These are phyloP conservation scores for Aspergillus sp. DNA, from an alignment of 2,329 filamentous ascomycete species.

Conservation along the genomic window DNA sequence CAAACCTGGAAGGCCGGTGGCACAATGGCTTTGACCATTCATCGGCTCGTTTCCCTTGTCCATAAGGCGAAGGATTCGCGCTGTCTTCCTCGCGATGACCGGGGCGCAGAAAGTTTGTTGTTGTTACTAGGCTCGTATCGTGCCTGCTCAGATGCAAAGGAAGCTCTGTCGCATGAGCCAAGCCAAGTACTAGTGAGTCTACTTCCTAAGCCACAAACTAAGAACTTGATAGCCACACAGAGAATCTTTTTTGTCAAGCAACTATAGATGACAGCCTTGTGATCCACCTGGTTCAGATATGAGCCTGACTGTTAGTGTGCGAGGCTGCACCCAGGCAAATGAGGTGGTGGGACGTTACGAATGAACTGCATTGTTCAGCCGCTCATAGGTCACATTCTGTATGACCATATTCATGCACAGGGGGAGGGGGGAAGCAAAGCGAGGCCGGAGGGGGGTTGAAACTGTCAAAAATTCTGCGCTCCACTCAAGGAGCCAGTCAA, in stretches of 20 bases:
- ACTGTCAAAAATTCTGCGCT: not conserved
- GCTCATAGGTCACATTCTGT: not conserved
- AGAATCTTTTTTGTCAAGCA: not conserved
- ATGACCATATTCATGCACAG: not conserved
- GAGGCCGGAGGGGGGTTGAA: not conserved
- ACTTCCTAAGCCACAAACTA: not conserved
- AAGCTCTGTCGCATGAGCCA: not conserved
- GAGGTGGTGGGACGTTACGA: not conserved
- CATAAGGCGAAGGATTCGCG: conserved; percentile 1
- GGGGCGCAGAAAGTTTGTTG: not conserved
- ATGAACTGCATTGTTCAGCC: not conserved
- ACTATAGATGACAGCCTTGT: not conserved
- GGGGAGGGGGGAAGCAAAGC: not conserved
- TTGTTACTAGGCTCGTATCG: conserved; percentile 6
- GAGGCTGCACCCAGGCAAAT: not conserved
- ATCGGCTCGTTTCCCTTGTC: not conserved
- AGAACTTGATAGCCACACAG: not conserved
- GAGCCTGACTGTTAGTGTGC: not conserved
- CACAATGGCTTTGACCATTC: not conserved
- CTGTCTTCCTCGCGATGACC: not conserved
- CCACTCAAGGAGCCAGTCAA: not conserved
- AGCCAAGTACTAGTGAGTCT: not conserved
- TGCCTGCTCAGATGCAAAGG: not conserved
- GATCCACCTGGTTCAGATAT: not conserved
- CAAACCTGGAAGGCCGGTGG: conserved; percentile 1